phyloP scores from a whole-genome alignment of 2,329 filamentous ascomycete genomes.

The Cercospora brassicicola region DNA sequence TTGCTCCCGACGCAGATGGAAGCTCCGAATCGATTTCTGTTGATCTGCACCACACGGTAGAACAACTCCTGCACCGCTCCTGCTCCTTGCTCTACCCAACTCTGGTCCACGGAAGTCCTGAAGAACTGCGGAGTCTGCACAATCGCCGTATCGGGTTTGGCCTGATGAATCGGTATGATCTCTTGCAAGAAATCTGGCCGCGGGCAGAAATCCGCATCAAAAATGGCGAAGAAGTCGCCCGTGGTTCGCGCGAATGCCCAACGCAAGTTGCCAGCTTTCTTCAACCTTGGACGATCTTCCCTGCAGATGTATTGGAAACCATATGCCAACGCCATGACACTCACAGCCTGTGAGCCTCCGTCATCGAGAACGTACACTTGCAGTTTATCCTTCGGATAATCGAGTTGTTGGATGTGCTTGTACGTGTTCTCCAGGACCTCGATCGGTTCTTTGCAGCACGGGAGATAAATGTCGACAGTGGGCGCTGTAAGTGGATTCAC shows the following conservation, averaged over 20 bases:
- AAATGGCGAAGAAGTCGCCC: constrained; percentile 48
- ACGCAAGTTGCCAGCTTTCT: constrained; percentile 48
- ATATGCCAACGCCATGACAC: constrained; percentile 37
- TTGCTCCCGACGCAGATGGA: constrained; percentile 49
- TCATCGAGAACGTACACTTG: constrained; percentile 47
- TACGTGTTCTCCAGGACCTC: constrained; percentile 45
- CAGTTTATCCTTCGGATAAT: constrained; percentile 43
- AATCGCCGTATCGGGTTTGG: constrained; percentile 43
- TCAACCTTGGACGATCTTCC: constrained; percentile 45
- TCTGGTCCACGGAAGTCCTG: constrained; percentile 43
- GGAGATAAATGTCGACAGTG: constrained; percentile 46
- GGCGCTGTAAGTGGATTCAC: constrained; percentile 41
- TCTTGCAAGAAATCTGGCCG: constrained; percentile 46
- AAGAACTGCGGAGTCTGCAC: constrained; percentile 49
- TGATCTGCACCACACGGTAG: constrained; percentile 48
- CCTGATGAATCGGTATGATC: constrained; percentile 44
- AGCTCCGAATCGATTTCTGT: constrained; percentile 46
- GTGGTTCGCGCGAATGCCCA: constrained; percentile 45
- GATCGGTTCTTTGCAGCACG: constrained; percentile 47
- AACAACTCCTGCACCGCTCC: constrained; percentile 47
- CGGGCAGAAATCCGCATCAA: constrained; percentile 49
- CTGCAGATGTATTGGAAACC: constrained; percentile 47
- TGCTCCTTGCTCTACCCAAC: constrained; percentile 49
- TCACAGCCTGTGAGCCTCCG: constrained; percentile 39
- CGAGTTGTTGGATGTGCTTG: constrained; percentile 39